Conservation (phyloP, 306 rosid genomes). For the Cucurbita pepo region DNA sequence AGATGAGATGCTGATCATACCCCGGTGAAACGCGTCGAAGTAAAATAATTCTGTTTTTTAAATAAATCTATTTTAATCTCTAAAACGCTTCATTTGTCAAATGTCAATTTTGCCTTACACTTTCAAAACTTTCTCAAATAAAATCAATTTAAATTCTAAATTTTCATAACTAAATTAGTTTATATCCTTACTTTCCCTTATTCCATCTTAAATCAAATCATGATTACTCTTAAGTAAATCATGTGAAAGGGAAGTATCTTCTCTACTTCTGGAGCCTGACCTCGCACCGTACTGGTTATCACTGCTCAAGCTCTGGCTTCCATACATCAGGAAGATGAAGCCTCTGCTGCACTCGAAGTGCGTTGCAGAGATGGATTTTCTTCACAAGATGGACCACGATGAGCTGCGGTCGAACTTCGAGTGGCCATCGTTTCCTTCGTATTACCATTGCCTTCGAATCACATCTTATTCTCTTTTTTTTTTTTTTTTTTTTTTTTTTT, state of each 20-base stretch:
- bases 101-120: no score
- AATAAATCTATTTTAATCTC: no score
- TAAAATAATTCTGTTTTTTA: background rate
- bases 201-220: no score
- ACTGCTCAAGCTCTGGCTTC: slow-evolving; percentile 69
- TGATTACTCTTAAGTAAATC: background rate
- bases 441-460: slow-evolving; percentile 73
- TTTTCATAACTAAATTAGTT: no score
- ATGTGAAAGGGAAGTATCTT: slow-evolving; percentile 35
- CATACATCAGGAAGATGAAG: slow-evolving; percentile 69
- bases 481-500: no score
- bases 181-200: no score
- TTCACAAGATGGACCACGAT: slow-evolving; percentile 46
- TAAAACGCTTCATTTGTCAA: no score
- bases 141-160: no score
- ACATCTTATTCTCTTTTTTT: background rate
- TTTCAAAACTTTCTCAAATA: no score
- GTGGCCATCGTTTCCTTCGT: slow-evolving; percentile 61
- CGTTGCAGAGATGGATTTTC: slow-evolving; percentile 32
- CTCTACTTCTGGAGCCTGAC: slow-evolving; percentile 30
- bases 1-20: no score
- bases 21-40: background rate
- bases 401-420: slow-evolving; percentile 68
- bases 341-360: slow-evolving; percentile 54
- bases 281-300: slow-evolving; percentile 39